These are phyloP conservation scores for Parietichytrium sp. DNA, from an alignment of 108 stramenopile species.

Conservation along the genomic window DNA sequence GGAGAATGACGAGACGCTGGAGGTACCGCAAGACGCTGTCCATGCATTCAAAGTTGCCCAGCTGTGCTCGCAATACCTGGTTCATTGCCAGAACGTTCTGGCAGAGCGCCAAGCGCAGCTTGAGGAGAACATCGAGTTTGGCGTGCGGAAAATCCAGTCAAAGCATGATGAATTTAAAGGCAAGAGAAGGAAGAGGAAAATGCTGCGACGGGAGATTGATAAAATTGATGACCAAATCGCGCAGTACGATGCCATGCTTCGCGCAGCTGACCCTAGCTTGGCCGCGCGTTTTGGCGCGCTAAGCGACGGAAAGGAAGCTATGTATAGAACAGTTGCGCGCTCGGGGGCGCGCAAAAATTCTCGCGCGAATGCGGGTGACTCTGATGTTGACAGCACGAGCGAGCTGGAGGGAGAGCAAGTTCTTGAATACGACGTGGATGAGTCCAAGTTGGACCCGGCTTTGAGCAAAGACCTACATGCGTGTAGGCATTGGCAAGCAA, in stretches of 20 bases:
- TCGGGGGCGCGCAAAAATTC: no score
- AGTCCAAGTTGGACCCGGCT: no score
- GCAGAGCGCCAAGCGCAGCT: not conserved
- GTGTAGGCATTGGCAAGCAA: no score
- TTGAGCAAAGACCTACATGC: no score
- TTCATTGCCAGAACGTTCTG: not conserved
- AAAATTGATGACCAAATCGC: conserved; percentile 20
- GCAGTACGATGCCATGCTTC: conserved; percentile 19
- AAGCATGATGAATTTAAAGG: not conserved
- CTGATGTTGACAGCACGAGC: no score
- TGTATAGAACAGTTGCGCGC: no score
- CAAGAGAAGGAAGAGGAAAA: not conserved
- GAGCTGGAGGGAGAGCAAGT: no score
- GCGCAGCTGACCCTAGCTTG: not conserved
- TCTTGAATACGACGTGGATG: no score
- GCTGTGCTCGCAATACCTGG: not conserved
- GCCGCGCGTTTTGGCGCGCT: not conserved
- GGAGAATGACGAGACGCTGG: not conserved
- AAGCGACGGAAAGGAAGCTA: not conserved
- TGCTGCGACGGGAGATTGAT: not conserved
- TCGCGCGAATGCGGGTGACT: no score
- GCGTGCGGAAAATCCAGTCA: not conserved
- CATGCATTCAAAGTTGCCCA: not conserved
- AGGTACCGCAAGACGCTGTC: no score
- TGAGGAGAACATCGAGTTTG: not conserved